Conservation (phyloP, 441 rosid species). For the Arabidopsis lyrata region DNA sequence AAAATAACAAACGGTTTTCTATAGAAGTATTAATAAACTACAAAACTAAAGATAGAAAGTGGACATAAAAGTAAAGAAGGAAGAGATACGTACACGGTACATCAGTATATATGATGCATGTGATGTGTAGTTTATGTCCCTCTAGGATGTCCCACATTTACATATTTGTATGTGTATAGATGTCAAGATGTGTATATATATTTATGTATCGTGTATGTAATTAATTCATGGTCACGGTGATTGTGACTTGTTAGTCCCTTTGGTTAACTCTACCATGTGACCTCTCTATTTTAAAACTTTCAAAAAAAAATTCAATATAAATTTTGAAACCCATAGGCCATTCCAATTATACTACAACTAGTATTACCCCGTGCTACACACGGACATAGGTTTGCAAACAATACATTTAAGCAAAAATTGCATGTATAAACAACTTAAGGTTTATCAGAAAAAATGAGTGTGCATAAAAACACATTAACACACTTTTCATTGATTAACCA, state of each 20-base stretch:
- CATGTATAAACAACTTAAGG: no score
- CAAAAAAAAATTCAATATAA: not conserved
- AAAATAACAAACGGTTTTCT: not conserved
- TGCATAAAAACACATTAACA: no score
- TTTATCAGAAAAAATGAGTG: no score
- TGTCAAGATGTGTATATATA: not conserved
- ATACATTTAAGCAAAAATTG: no score
- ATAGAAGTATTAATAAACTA: conserved; percentile 18
- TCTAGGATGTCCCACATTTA: not conserved
- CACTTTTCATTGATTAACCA: no score
- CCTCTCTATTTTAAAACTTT: conserved; percentile 11
- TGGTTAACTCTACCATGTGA: conserved; percentile 36
- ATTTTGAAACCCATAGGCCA: not conserved
- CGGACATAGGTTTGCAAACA: no score
- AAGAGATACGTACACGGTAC: conserved; percentile 2
- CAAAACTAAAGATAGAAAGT: conserved; percentile 20
- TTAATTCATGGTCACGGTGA: conserved; percentile 19
- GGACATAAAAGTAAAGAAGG: conserved; percentile 10
- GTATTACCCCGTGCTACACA: no score
- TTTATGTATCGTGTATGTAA: conserved; percentile 9
- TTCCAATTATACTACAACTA: not conserved
- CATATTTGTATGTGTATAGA: not conserved
- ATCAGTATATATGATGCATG: not conserved
- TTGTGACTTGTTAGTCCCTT: conserved; percentile 27
- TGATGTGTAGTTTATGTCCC: not conserved